These are phyloP conservation scores for Exserohilum turcica DNA, from an alignment of 2,329 filamentous ascomycete genomes.

Conservation along the genomic window DNA sequence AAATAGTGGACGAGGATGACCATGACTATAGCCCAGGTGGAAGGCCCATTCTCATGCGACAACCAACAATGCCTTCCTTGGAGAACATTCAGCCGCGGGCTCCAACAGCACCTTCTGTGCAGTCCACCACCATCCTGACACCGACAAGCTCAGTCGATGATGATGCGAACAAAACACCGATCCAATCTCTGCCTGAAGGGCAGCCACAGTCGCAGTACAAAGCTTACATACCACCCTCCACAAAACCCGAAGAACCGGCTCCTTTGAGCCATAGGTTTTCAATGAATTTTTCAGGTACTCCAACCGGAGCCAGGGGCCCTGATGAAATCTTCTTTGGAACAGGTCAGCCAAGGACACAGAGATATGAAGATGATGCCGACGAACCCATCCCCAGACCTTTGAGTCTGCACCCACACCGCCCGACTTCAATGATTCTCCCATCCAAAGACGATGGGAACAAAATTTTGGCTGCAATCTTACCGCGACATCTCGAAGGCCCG, in stretches of 20 bases:
- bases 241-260: conserved; percentile 14
- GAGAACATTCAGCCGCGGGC: conserved; percentile 19
- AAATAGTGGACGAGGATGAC: conserved; percentile 24
- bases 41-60: conserved; percentile 51
- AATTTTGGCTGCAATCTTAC: conserved; percentile 28
- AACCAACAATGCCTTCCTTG: conserved; percentile 20
- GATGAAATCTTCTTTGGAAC: conserved; percentile 47
- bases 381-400: conserved; percentile 36
- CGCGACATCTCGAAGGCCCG: conserved; percentile 16
- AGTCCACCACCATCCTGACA: conserved; percentile 40
- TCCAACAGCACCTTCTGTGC: conserved; percentile 27
- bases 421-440: conserved; percentile 15
- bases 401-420: conserved; percentile 24
- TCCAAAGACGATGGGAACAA: conserved; percentile 24
- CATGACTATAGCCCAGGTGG: conserved; percentile 60
- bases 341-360: conserved; percentile 14
- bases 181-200: conserved; percentile 39
- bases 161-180: conserved; percentile 37
- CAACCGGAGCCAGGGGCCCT: conserved; percentile 24
- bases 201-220: conserved; percentile 36
- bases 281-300: conserved; percentile 22
- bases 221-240: conserved; percentile 38
- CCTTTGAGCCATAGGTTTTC: conserved; percentile 31
- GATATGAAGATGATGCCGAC: conserved; percentile 22
- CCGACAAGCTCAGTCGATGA: conserved; percentile 45